Conservation (phyloP, 2,329 filamentous ascomycete species). For the Helicocarpus griseus region DNA sequence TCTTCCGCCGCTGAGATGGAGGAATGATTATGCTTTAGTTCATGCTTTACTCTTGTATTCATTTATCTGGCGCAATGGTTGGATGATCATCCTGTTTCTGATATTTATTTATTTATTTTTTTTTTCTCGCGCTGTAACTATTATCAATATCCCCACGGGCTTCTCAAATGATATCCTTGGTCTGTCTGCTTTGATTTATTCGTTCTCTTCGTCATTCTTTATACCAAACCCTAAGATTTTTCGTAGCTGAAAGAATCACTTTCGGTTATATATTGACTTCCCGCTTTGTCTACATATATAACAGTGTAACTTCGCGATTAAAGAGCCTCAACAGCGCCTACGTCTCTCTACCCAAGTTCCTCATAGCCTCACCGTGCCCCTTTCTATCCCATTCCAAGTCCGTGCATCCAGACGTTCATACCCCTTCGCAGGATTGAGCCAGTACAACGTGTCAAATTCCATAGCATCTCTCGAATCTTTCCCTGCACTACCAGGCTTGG, state of each 20-base stretch:
- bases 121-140: background rate
- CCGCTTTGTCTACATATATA: too few relatives aligned
- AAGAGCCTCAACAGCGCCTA: background rate
- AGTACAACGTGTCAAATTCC: slow-evolving; percentile 33
- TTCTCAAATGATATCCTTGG: background rate
- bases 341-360: background rate
- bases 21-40: slow-evolving; percentile 11
- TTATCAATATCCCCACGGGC: background rate
- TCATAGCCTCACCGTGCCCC: slow-evolving; percentile 33
- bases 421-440: slow-evolving; percentile 31
- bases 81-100: background rate
- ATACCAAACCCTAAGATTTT: too few relatives aligned
- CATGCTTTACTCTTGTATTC: background rate
- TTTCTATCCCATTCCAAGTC: slow-evolving; percentile 35
- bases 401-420: slow-evolving; percentile 30
- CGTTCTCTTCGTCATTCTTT: too few relatives aligned
- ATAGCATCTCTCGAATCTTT: background rate
- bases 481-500: background rate
- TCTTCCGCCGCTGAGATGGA: slow-evolving; percentile 16
- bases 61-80: slow-evolving; percentile 5
- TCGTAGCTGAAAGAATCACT: background rate
- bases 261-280: background rate
- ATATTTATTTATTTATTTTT: background rate
- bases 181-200: background rate
- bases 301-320: background rate